These are phyloP conservation scores for Garcia nutans DNA, from an alignment of 345 rosid genomes.

Conservation along the genomic window DNA sequence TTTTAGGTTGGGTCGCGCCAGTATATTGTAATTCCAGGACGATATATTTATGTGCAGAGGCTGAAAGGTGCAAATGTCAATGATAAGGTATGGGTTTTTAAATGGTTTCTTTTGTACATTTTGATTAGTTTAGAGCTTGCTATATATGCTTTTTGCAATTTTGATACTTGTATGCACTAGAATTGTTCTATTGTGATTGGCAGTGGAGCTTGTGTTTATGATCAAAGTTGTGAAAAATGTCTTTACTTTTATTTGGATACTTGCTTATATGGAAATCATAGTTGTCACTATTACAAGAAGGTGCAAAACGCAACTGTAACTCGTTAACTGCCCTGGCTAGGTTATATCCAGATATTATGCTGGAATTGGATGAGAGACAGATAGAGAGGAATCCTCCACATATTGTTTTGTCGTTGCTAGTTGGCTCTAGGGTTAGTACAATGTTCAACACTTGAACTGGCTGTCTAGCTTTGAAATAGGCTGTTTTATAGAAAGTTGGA, in stretches of 20 bases:
- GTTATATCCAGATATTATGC: background rate
- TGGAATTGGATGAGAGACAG: background rate
- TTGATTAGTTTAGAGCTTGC: background rate
- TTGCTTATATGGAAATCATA: background rate
- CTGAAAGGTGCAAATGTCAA: slow-evolving; percentile 82
- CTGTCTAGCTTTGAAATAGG: background rate
- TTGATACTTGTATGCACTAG: background rate
- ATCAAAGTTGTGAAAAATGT: background rate
- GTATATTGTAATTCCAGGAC: slow-evolving; percentile 89
- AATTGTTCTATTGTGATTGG: background rate
- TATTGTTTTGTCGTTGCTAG: background rate
- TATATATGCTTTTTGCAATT: background rate
- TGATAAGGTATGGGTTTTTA: slow-evolving; percentile 57
- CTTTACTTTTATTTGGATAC: background rate
- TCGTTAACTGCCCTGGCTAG: background rate
- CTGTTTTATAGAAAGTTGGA: background rate
- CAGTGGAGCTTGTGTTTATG: background rate
- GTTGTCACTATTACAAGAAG: background rate
- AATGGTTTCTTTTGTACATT: background rate
- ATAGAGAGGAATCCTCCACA: background rate
- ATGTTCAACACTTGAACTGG: too few relatives aligned
- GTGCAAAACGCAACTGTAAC: background rate
- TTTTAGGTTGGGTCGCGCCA: slow-evolving; percentile 82
- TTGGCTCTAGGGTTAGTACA: too few relatives aligned
- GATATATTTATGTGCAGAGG: slow-evolving; percentile 72